These are phyloP conservation scores for Trifolium repens DNA, from an alignment of 306 rosid species.

Conservation along the genomic window DNA sequence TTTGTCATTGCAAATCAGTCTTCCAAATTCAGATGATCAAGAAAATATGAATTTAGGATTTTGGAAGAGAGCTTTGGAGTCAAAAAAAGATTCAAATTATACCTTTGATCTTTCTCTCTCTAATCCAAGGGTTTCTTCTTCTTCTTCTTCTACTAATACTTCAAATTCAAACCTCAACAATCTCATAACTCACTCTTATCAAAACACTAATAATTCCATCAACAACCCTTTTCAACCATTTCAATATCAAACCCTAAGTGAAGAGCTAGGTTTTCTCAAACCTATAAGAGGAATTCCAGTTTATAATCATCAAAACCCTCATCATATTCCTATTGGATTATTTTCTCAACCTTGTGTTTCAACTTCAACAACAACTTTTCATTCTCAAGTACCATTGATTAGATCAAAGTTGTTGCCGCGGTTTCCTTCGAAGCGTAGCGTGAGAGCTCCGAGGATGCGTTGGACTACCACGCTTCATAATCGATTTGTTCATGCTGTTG, in stretches of 20 bases:
- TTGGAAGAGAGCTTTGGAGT: conserved; percentile 80
- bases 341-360: conserved; percentile 40
- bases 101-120: conserved; percentile 65
- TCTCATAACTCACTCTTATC: conserved; percentile 33
- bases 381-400: conserved; percentile 57
- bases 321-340: conserved; percentile 50
- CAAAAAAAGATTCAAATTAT: conserved; percentile 37
- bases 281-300: conserved; percentile 97
- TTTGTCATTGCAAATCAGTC: conserved; percentile 90
- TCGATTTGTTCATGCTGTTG: conserved; percentile 97
- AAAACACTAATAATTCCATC: neutral
- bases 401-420: conserved; percentile 78
- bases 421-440: conserved; percentile 85
- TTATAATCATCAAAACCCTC: conserved; percentile 48
- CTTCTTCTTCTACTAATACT: neutral
- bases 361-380: conserved; percentile 34
- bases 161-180: neutral
- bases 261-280: conserved; percentile 71
- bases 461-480: conserved; percentile 96
- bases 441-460: conserved; percentile 97
- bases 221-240: conserved; percentile 43
- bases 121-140: conserved; percentile 42
- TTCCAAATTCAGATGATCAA: conserved; percentile 59
- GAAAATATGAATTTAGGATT: conserved; percentile 77
- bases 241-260: conserved; percentile 49